Conservation (phyloP, 495 filamentous ascomycete genomes). For the Trichodelitschia bisporula region DNA sequence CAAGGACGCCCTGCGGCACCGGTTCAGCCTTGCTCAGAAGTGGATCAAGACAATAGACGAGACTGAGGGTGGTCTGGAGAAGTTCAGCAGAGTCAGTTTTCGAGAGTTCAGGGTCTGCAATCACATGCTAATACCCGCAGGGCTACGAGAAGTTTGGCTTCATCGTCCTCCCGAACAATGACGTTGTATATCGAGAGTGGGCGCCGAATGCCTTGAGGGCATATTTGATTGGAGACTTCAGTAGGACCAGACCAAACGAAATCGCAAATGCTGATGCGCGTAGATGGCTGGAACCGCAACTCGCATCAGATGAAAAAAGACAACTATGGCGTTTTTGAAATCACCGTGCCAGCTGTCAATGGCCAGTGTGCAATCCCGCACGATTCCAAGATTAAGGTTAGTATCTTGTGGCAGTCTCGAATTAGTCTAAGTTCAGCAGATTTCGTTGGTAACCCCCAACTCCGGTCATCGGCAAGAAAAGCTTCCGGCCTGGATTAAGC, state of each 20-base stretch:
- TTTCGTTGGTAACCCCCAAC: slow-evolving; percentile 57
- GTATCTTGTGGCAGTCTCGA: no score
- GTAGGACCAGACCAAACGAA: slow-evolving; percentile 27
- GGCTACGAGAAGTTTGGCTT: slow-evolving; percentile 74
- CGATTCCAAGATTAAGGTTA: slow-evolving; percentile 83
- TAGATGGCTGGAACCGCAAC: slow-evolving; percentile 70
- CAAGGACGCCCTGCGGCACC: slow-evolving; percentile 44
- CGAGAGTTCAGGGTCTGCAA: slow-evolving; percentile 3
- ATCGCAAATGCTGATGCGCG: not conserved
- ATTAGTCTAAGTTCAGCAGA: no score
- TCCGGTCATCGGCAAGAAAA: slow-evolving; percentile 58
- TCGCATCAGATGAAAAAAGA: slow-evolving; percentile 70
- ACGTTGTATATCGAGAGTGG: slow-evolving; percentile 89
- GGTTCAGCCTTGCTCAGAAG: slow-evolving; percentile 57
- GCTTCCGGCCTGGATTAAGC: slow-evolving; percentile 87
- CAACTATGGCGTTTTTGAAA: slow-evolving; percentile 68
- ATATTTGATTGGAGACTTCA: slow-evolving; percentile 89
- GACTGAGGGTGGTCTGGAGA: slow-evolving; percentile 69
- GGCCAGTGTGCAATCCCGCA: slow-evolving; percentile 66
- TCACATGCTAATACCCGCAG: slow-evolving; percentile 17
- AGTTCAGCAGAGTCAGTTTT: slow-evolving; percentile 56
- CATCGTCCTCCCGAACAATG: slow-evolving; percentile 50
- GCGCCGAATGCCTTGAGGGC: slow-evolving; percentile 70
- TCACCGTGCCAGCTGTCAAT: slow-evolving; percentile 47
- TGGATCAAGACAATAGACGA: slow-evolving; percentile 73